These are phyloP conservation scores for Iberis pinnata DNA, from an alignment of 345 rosid species.

Conservation along the genomic window DNA sequence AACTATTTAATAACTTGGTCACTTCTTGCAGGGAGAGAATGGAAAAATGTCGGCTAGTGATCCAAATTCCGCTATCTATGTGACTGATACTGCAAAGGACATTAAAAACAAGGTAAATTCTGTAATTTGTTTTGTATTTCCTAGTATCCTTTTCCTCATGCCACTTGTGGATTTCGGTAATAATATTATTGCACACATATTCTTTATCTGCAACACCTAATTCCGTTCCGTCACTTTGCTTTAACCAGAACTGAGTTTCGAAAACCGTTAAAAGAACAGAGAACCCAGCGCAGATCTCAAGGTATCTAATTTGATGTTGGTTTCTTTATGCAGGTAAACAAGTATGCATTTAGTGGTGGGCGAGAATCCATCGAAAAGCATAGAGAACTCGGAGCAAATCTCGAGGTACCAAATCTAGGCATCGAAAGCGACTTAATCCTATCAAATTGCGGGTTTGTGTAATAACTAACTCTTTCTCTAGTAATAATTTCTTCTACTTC, in stretches of 20 bases:
- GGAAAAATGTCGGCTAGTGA: conserved; percentile 99
- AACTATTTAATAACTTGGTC: conserved; percentile 2
- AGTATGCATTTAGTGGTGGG: conserved; percentile 78
- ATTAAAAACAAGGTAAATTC: conserved; percentile 63
- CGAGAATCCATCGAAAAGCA: conserved; percentile 68
- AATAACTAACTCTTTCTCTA: not conserved
- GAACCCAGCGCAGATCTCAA: no score
- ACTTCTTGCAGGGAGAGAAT: conserved; percentile 63
- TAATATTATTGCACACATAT: not conserved
- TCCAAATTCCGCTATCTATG: conserved; percentile 90
- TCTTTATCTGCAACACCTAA: not conserved
- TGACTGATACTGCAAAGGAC: conserved; percentile 74
- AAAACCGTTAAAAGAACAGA: no score
- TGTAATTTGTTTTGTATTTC: conserved; percentile 1
- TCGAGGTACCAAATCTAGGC: conserved; percentile 66
- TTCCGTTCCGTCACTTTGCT: not conserved
- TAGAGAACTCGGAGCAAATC: conserved; percentile 70
- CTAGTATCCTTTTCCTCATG: not conserved
- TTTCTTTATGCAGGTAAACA: conserved; percentile 51
- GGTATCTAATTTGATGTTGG: not conserved
- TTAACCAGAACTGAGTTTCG: no score
- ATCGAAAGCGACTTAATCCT: conserved; percentile 6
- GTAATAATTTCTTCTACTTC: not conserved
- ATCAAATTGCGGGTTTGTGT: not conserved
- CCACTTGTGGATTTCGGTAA: not conserved